Base-by-base conservation (phyloP, 345 rosid genomes). In the Cochlearia excelsa region DNA sequence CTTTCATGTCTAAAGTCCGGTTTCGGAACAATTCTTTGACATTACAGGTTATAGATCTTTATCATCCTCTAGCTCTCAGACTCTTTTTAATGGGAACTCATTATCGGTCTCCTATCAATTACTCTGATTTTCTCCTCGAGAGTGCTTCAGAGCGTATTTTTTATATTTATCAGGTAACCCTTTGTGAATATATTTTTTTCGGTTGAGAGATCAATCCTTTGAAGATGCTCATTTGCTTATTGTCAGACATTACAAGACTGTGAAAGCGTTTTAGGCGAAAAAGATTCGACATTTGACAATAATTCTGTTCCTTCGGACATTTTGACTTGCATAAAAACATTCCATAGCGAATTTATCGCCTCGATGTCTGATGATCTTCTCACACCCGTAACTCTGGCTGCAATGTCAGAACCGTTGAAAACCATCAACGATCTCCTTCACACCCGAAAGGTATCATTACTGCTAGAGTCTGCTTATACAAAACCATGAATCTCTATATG, bases 321-420 rank as follows among this genome's bases (percentile, higher is more conserved):
- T 35, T 30, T 73, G 54, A 65, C 72, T 44, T 41, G 58, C 64
- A 73, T 85, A 52, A 71, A 57, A 39, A 78, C 78, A 66, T 85
- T 93, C 74, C 70, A 61, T 39, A 67, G 78, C 59, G 80, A 80
- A 35, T 82, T 81, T 46, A 41, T 80, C 61, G 78, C 80, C 56
- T 87, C 95, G 3, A 89, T 93, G 97, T 85, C 84, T 3, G 95
- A 93, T 89, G 95, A 93, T 84, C 91, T 93, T 61, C 94, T 65
- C 61, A 87, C 91, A 10, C 82, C 97, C 0, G 88, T 75, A 46
- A 74, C 91, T 54, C 75, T 93, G 74, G 90, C 97, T 60, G 91
- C 90, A 46, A 52, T 93, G 59, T 89, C 99, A 42, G 97, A 89
- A 34, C 94, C 94, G 7, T 65, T 93, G 70, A 93, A 89, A 63